A percentile compares a stretch with the other conserved stretches of the same genome.
Conservation (phyloP, 2,329 filamentous ascomycete species). For the Botrytis deweyae region DNA sequence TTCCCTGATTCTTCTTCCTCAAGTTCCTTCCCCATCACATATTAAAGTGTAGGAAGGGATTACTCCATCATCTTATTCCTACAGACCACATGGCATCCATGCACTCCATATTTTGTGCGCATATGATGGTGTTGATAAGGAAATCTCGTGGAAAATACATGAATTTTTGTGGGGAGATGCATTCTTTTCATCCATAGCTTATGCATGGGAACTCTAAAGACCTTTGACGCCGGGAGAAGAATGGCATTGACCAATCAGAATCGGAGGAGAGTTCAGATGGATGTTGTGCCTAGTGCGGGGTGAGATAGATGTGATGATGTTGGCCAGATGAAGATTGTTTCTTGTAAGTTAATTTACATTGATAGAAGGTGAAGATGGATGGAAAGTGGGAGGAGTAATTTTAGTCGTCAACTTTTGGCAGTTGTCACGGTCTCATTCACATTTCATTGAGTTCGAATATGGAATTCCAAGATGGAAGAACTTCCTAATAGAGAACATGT, state of each 20-base stretch:
- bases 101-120: background rate
- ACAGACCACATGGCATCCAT: background rate
- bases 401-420: background rate
- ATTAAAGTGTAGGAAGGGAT: background rate
- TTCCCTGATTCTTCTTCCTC: background rate
- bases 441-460: background rate
- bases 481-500: background rate
- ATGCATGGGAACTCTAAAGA: background rate
- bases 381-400: background rate
- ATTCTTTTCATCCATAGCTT: background rate
- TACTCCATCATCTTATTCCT: background rate
- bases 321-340: background rate
- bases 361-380: background rate
- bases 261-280: background rate
- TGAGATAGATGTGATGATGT: background rate
- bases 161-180: background rate
- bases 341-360: background rate
- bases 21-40: background rate
- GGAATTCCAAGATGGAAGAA: background rate
- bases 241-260: background rate
- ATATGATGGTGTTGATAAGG: background rate
- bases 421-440: background rate
- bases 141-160: background rate
- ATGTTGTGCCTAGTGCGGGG: conserved; percentile 7
- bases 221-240: background rate